A percentile compares a stretch with the other conserved stretches of the same genome.
Evolutionary conservation across 225 moss, liverwort and hornwort genomes (phyloP).

Genomic region (Climacium dendroides): DNA sequence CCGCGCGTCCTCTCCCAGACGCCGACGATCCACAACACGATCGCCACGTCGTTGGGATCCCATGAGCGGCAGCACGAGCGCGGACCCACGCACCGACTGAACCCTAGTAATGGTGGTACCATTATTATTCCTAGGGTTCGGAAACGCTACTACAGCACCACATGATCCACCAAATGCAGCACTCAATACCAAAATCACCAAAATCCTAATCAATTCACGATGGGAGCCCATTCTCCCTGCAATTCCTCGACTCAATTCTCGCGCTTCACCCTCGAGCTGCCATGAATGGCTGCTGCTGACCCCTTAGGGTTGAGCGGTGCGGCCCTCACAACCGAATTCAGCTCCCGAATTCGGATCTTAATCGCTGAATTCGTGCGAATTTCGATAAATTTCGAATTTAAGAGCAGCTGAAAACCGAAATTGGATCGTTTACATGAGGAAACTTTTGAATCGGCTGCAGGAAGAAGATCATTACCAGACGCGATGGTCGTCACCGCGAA

Average conservation of each 20-base stretch:
- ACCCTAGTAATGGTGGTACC: conserved; percentile 16
- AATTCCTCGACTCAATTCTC: background rate
- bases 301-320: background rate
- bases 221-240: background rate
- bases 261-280: background rate
- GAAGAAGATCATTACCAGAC: background rate
- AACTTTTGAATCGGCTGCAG: background rate
- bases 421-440: background rate
- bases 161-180: background rate
- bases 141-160: background rate
- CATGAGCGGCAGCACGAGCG: conserved; percentile 28
- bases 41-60: background rate
- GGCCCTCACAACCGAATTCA: background rate
- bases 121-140: background rate
- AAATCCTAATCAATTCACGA: background rate
- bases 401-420: background rate
- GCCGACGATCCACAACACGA: background rate
- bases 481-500: background rate
- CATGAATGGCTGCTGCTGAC: background rate
- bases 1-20: conserved; percentile 43
- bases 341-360: background rate
- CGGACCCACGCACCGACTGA: conserved; percentile 13
- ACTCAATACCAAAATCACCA: background rate
- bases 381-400: background rate
- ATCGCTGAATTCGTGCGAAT: background rate